Percentiles rank a stretch among this genome's conserved stretches.
Conservation (phyloP, 768 basidiomycete species). For the Lactarius vividus region DNA sequence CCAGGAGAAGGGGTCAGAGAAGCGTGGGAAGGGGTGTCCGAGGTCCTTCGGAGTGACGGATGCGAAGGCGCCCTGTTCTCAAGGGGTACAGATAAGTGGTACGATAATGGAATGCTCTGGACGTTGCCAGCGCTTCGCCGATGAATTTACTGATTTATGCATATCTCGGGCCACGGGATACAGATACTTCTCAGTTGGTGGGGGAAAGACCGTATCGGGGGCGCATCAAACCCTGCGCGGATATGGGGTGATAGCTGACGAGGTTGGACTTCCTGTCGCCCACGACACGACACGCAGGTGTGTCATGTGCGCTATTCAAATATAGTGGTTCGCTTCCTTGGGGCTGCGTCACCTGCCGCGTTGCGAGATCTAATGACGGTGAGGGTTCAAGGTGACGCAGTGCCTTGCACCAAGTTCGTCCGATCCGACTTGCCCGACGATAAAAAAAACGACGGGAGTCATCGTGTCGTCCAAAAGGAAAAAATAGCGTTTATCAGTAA, state of each 20-base stretch:
- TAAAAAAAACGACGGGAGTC: background rate
- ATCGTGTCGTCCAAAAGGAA: background rate
- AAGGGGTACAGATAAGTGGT: conserved; percentile 18
- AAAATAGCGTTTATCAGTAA: background rate
- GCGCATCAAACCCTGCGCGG: conserved; percentile 6
- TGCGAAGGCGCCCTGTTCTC: conserved; percentile 19
- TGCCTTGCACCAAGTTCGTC: background rate
- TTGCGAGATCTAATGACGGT: conserved; percentile 1
- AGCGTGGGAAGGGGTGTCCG: conserved; percentile 15
- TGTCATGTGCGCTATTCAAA: conserved; percentile 13
- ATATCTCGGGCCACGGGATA: conserved; percentile 2
- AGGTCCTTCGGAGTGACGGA: conserved; percentile 21
- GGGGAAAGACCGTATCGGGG: conserved; percentile 20
- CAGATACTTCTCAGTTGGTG: conserved; percentile 6
- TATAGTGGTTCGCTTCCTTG: conserved; percentile 5
- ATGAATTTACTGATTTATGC: conserved; percentile 13
- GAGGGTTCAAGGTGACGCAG: conserved; percentile 13
- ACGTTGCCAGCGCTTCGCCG: conserved; percentile 22
- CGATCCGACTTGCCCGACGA: background rate
- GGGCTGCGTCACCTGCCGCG: conserved; percentile 16
- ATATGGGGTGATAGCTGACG: conserved; percentile 14
- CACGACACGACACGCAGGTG: conserved; percentile 6
- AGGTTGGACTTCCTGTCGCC: conserved; percentile 2
- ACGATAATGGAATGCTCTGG: conserved; percentile 23
- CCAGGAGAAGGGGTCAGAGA: background rate